Evolutionary conservation across 371 early-diverging fungal species (phyloP).

Genomic region (Mucor piriformis): DNA sequence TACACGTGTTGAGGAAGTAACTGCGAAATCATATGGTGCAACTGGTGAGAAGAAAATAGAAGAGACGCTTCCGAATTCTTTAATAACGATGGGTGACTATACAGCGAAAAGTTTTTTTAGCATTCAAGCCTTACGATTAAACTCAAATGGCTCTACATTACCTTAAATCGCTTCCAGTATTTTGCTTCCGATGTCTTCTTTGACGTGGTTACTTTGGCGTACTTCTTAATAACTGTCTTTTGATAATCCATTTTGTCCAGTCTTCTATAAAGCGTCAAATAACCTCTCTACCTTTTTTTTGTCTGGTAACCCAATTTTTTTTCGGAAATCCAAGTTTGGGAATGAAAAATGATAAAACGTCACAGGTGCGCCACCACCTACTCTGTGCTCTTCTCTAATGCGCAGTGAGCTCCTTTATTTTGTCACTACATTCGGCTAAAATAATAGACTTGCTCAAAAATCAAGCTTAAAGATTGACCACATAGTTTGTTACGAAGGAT

Average conservation of each 20-base stretch:
- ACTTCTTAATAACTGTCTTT: slow-evolving; percentile 63
- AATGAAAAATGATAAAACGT: not conserved
- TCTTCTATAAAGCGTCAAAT: not conserved
- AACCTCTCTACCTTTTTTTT: not conserved
- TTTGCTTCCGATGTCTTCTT: slow-evolving; percentile 69
- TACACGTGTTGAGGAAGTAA: slow-evolving; percentile 87
- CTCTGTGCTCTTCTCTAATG: no score
- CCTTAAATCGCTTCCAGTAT: slow-evolving; percentile 87
- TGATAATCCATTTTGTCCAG: slow-evolving; percentile 50
- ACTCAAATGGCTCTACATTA: slow-evolving; percentile 24
- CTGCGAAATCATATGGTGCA: slow-evolving; percentile 88
- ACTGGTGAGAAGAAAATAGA: slow-evolving; percentile 83
- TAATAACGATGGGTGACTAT: slow-evolving; percentile 81
- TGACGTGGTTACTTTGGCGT: slow-evolving; percentile 48
- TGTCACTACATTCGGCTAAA: no score
- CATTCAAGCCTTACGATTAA: not conserved
- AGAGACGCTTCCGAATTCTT: slow-evolving; percentile 86
- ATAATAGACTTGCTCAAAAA: no score
- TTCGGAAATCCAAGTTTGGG: no score
- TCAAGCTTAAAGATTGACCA: no score
- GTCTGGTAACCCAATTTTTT: not conserved
- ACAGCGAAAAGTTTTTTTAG: not conserved
- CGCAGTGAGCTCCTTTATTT: no score
- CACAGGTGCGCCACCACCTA: not conserved
- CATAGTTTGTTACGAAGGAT: no score